Conservation (phyloP, 2,329 filamentous ascomycete species). For the Whalleya microplaca region DNA sequence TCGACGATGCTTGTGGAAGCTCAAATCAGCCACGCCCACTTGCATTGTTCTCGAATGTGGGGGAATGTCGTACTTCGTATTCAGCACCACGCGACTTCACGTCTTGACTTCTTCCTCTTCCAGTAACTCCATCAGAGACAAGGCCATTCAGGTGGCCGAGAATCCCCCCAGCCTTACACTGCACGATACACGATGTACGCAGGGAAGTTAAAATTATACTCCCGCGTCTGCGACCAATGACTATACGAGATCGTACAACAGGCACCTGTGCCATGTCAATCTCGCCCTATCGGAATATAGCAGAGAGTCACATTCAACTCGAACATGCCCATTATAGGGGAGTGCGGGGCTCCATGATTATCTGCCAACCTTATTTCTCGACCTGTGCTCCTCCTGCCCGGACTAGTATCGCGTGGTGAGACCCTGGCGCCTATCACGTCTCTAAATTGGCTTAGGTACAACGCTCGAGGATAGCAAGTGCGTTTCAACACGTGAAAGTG, state of each 20-base stretch:
- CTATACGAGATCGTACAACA: not conserved
- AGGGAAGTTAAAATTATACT: conserved; percentile 6
- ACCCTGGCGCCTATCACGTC: conserved; percentile 11
- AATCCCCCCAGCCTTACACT: not conserved
- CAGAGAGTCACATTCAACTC: not conserved
- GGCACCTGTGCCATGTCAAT: conserved; percentile 6
- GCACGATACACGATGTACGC: not conserved
- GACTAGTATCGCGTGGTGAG: conserved; percentile 7
- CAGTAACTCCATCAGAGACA: not conserved
- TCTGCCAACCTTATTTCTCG: conserved; percentile 8
- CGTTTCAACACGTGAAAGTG: conserved; percentile 14
- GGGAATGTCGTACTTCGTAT: not conserved
- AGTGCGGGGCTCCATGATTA: conserved; percentile 14
- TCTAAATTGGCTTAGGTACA: not conserved
- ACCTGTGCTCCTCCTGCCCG: conserved; percentile 18
- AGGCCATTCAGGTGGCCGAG: not conserved
- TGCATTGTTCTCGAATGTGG: not conserved
- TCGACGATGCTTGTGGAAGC: conserved; percentile 13
- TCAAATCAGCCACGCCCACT: not conserved
- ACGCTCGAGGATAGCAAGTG: not conserved
- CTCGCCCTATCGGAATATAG: conserved; percentile 15
- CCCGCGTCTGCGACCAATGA: conserved; percentile 7
- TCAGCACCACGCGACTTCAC: conserved; percentile 1
- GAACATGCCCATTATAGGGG: conserved; percentile 3
- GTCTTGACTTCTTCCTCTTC: conserved; percentile 3